Evolutionary conservation across 2,329 filamentous ascomycete genomes (phyloP).

Genomic region (Aspergillus bombycis): DNA sequence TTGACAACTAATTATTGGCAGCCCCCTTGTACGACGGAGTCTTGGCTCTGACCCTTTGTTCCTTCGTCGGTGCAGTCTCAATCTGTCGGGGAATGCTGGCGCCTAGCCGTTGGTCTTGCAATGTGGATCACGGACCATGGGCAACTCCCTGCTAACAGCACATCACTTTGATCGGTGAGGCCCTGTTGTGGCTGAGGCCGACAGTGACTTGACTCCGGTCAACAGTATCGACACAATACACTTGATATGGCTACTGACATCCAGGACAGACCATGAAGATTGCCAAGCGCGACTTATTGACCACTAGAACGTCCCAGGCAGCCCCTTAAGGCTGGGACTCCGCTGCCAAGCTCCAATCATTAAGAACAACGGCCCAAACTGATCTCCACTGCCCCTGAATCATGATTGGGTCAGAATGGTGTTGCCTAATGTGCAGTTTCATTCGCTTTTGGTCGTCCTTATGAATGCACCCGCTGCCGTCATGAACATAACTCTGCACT

Average conservation of each 20-base stretch:
- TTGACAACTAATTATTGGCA: not conserved
- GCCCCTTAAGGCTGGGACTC: constrained; percentile 1
- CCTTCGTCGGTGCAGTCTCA: not conserved
- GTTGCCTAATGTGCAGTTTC: constrained; percentile 5
- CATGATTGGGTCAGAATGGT: constrained; percentile 8
- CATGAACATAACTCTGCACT: not conserved
- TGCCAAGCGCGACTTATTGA: not conserved
- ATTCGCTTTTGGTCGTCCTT: not conserved
- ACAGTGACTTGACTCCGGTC: too few species aligned
- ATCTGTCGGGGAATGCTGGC: not conserved
- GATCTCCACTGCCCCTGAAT: not conserved
- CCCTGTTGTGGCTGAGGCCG: not conserved
- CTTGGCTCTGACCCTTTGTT: constrained; percentile 1
- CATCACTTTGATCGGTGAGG: not conserved
- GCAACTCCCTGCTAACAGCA: not conserved
- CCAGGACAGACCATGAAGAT: too few species aligned
- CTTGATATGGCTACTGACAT: too few species aligned
- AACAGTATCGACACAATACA: too few species aligned
- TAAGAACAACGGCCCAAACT: not conserved
- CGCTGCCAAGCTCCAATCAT: constrained; percentile 1
- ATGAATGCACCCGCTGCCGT: not conserved
- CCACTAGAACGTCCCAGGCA: not conserved
- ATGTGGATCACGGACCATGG: not conserved
- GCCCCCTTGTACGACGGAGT: constrained; percentile 2
- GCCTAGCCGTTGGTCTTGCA: not conserved